phyloP scores from a whole-genome alignment of 768 basidiomycete species.

The Pleurotus ostreatus region DNA sequence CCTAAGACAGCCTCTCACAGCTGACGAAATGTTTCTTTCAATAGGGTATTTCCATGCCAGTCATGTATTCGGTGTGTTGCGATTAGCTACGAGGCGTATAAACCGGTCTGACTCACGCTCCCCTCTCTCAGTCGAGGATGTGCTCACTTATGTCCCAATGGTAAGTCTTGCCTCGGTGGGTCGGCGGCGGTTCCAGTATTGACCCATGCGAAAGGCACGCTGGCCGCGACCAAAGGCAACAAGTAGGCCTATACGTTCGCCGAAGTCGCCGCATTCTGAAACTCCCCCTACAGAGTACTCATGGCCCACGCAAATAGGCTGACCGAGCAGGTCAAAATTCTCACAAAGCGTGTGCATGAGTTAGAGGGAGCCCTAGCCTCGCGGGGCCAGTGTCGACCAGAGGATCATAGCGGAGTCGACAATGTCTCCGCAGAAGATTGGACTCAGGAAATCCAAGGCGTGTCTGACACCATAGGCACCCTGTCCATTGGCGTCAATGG shows the following conservation, averaged over 20 bases:
- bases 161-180: constrained; percentile 18
- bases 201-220: constrained; percentile 27
- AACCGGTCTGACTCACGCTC: not conserved
- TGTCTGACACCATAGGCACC: constrained; percentile 41
- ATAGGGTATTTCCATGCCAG: constrained; percentile 50
- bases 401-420: not conserved
- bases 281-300: constrained; percentile 33
- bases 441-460: constrained; percentile 19
- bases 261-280: not conserved
- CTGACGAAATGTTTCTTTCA: not conserved
- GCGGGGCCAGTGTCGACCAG: not conserved
- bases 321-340: constrained; percentile 40
- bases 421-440: not conserved
- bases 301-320: constrained; percentile 47
- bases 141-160: constrained; percentile 47
- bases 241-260: constrained; percentile 30
- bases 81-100: not conserved
- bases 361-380: constrained; percentile 36
- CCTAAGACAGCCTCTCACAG: not conserved
- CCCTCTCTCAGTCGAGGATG: constrained; percentile 38
- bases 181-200: not conserved
- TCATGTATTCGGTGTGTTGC: constrained; percentile 39
- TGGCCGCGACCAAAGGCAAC: constrained; percentile 54
- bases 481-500: constrained; percentile 46
- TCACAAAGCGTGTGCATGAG: constrained; percentile 39